Conservation (phyloP, 169 alveolate genomes). For the Plasmodium vivax region DNA sequence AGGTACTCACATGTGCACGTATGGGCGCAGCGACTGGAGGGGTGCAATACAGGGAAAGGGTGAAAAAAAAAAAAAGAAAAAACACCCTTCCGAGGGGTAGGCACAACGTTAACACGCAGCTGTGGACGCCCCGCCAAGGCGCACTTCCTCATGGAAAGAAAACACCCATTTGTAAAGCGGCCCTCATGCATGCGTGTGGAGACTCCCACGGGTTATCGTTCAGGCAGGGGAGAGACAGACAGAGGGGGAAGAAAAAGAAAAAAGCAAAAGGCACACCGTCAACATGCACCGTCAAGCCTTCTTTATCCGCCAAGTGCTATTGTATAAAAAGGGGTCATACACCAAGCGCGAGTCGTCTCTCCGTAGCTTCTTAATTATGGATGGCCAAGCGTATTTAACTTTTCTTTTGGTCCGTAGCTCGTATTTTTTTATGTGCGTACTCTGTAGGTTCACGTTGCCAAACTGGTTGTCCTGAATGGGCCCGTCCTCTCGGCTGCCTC, state of each 20-base stretch:
- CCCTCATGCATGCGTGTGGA: too few relatives aligned
- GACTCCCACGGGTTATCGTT: too few relatives aligned
- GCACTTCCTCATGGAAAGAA: too few relatives aligned
- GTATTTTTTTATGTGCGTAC: conserved; percentile 25
- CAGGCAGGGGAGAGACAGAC: too few relatives aligned
- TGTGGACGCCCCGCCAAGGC: too few relatives aligned
- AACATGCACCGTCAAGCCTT: neutral
- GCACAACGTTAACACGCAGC: too few relatives aligned
- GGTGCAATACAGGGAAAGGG: neutral
- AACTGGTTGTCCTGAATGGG: neutral
- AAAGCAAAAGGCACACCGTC: neutral
- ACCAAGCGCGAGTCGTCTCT: conserved; percentile 52
- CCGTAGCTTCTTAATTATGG: conserved; percentile 60
- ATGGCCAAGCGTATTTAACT: conserved; percentile 41
- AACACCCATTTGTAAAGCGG: too few relatives aligned
- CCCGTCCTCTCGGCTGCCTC: neutral
- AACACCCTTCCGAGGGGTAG: too few relatives aligned
- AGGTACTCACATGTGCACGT: neutral
- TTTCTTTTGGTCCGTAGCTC: conserved; percentile 42
- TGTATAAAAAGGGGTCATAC: conserved; percentile 61
- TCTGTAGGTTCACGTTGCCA: neutral
- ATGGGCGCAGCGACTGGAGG: neutral
- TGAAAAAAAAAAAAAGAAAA: too few relatives aligned
- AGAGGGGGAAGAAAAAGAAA: neutral
- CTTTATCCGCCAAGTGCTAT: conserved; percentile 60